A percentile compares a stretch with the other conserved stretches of the same genome.
phyloP scores from a whole-genome alignment of 495 filamentous ascomycete genomes.

The Trichoderma virens region DNA sequence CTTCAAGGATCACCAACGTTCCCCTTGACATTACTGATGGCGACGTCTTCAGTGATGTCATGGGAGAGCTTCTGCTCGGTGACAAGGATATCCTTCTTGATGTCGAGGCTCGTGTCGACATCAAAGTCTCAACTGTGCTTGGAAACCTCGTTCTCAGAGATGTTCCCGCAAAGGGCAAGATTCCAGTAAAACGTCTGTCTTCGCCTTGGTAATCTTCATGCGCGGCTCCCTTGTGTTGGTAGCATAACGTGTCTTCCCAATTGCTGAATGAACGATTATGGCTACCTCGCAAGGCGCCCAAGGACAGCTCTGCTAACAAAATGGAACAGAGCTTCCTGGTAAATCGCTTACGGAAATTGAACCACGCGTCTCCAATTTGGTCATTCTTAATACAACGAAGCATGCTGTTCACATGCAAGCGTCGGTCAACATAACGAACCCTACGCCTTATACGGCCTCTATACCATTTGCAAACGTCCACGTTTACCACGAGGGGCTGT shows the following conservation, averaged over 20 bases:
- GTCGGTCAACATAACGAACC: constrained; percentile 76
- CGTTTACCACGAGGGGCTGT: constrained; percentile 61
- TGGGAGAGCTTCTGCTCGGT: constrained; percentile 69
- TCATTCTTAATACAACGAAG: constrained; percentile 59
- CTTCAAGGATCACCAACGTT: constrained; percentile 65
- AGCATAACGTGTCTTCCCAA: not conserved
- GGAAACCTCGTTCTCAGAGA: constrained; percentile 70
- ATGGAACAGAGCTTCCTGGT: constrained; percentile 28
- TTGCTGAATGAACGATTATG: not conserved
- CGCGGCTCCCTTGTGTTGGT: constrained; percentile 37
- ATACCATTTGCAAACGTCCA: constrained; percentile 74
- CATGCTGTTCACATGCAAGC: constrained; percentile 62
- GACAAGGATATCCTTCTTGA: constrained; percentile 53
- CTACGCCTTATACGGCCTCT: constrained; percentile 71
- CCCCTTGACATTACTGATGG: constrained; percentile 75
- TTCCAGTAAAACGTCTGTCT: constrained; percentile 78
- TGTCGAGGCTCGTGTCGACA: constrained; percentile 76
- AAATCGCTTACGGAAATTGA: constrained; percentile 40
- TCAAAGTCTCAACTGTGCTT: constrained; percentile 67
- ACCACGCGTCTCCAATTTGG: constrained; percentile 55
- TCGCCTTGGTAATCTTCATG: constrained; percentile 34
- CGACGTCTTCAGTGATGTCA: constrained; percentile 63
- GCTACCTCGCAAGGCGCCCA: constrained; percentile 4
- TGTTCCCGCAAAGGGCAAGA: constrained; percentile 76
- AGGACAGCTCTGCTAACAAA: constrained; percentile 18